Evolutionary conservation across 176 grass and related monocot genomes (phyloP).

Genomic region (Triticum monococcum): DNA sequence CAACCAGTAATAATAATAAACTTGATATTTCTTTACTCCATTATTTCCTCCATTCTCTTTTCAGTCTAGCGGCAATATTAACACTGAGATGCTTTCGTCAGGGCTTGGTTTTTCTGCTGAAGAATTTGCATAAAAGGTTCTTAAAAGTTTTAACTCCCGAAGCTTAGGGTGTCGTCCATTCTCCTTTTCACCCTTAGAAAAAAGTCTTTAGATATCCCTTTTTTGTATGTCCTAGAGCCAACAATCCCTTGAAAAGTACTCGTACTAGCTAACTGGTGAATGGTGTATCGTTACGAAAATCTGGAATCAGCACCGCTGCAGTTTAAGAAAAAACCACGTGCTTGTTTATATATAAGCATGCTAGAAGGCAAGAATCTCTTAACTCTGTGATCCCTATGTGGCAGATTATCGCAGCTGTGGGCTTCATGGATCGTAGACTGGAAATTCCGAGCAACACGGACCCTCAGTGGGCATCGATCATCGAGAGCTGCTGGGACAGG

Average conservation of each 20-base stretch:
- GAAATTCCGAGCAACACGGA: conserved; percentile 66
- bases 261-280: neutral
- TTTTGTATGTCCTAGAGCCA: neutral
- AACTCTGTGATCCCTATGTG: neutral
- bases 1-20: neutral
- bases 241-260: neutral
- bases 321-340: neutral
- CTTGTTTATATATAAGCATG: neutral
- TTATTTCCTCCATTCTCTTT: neutral
- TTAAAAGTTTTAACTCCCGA: neutral
- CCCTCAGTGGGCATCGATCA: conserved; percentile 70
- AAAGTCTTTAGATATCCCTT: neutral
- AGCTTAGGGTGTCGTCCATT: neutral
- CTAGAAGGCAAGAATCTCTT: neutral
- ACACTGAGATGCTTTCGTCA: neutral
- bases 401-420: conserved; percentile 80
- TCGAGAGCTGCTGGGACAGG: conserved; percentile 89
- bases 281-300: neutral
- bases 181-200: neutral
- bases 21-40: neutral
- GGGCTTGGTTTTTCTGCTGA: neutral
- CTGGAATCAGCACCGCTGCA: neutral
- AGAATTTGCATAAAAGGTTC: neutral
- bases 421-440: conserved; percentile 91
- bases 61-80: neutral